Percentiles rank a stretch among this genome's conserved stretches.
Conservation (phyloP, 1,284 basidiomycete species). For the Sanguinoderma infundibulare region DNA sequence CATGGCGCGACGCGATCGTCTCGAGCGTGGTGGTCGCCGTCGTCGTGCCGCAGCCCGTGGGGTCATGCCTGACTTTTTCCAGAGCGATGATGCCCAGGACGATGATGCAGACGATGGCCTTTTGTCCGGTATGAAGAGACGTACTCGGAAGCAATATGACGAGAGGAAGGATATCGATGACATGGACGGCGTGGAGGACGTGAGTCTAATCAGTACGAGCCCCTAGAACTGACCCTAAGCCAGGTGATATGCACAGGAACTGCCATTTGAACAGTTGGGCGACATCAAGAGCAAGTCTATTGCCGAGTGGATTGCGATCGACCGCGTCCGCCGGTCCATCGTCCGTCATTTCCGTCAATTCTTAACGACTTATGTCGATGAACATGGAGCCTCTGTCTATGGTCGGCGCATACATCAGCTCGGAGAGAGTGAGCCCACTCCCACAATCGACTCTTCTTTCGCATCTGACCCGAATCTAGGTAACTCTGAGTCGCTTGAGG, state of each 20-base stretch:
- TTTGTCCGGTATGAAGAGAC: constrained; percentile 72
- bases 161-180: constrained; percentile 87
- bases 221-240: background rate
- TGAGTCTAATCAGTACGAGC: constrained; percentile 41
- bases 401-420: constrained; percentile 92
- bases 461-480: constrained; percentile 48
- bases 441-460: background rate
- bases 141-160: constrained; percentile 87
- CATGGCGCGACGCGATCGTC: constrained; percentile 89
- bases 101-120: constrained; percentile 46
- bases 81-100: constrained; percentile 59
- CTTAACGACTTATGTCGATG: constrained; percentile 94
- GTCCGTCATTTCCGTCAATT: constrained; percentile 94
- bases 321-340: constrained; percentile 89
- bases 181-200: constrained; percentile 83
- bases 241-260: constrained; percentile 63
- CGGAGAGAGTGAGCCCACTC: constrained; percentile 83
- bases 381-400: constrained; percentile 91
- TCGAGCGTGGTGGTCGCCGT: constrained; percentile 66
- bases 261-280: constrained; percentile 94
- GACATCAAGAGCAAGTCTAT: constrained; percentile 98
- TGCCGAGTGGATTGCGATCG: constrained; percentile 95
- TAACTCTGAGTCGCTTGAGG: constrained; percentile 97
- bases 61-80: constrained; percentile 85
- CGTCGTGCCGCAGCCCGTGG: constrained; percentile 79